These are phyloP conservation scores for Suhomyces tanzawaensis DNA, from an alignment of 805 yeast species.

Conservation along the genomic window DNA sequence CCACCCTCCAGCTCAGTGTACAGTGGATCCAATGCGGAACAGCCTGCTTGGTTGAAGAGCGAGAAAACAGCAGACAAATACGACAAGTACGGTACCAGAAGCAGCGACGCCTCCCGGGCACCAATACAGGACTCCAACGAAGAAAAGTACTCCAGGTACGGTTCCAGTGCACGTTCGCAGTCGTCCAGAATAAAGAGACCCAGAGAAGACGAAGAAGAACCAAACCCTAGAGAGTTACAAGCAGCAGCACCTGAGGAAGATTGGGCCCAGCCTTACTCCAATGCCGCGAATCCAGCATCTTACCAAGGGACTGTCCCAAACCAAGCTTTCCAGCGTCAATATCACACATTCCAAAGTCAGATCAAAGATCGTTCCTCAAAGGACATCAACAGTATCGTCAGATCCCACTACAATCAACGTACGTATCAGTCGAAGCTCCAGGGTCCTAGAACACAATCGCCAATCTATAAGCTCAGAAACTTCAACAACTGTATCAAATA, in stretches of 20 bases:
- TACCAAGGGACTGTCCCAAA: conserved; percentile 1
- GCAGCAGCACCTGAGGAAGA: neutral
- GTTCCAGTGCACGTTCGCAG: neutral
- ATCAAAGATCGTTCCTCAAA: conserved; percentile 33
- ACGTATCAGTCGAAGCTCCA: conserved; percentile 63
- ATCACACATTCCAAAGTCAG: conserved; percentile 39
- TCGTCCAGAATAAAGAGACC: conserved; percentile 8
- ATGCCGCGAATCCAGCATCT: conserved; percentile 6
- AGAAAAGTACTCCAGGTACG: conserved; percentile 18
- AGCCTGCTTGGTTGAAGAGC: conserved; percentile 42
- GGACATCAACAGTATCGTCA: conserved; percentile 64
- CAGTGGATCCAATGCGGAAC: conserved; percentile 20
- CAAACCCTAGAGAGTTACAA: neutral
- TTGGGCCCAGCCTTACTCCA: neutral
- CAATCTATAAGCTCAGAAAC: conserved; percentile 79
- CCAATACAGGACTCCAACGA: conserved; percentile 5
- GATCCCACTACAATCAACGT: conserved; percentile 82
- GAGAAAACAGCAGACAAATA: conserved; percentile 29
- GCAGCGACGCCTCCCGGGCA: neutral
- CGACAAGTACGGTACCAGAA: conserved; percentile 37
- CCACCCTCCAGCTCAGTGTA: conserved; percentile 22
- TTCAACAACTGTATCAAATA: conserved; percentile 92
- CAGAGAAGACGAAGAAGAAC: conserved; percentile 5
- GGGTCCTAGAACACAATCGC: conserved; percentile 66
- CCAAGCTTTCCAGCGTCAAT: conserved; percentile 12